Percentiles rank a stretch among this genome's conserved stretches.
Evolutionary conservation across 495 filamentous ascomycete genomes (phyloP).

Genomic region (Tuber magnatum): DNA sequence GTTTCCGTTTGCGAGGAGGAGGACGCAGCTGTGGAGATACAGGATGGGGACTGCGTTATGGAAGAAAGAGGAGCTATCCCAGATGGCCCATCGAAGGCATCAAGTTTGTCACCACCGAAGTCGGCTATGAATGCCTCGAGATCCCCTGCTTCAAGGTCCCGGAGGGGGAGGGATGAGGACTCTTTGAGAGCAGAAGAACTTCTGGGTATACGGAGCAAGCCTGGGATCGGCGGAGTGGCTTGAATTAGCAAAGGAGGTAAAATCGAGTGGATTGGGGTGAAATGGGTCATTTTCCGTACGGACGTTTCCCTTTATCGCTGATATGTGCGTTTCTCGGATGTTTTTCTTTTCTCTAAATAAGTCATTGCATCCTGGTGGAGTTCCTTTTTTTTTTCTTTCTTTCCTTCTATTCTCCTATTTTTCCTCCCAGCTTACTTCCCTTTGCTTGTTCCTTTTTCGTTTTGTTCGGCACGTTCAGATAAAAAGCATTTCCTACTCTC

Average conservation of each 20-base stretch:
- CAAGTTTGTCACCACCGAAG: not conserved
- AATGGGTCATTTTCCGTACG: not conserved
- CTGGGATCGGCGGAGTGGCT: not conserved
- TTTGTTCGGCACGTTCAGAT: not conserved
- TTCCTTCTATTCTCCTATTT: not conserved
- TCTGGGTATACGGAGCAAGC: not conserved
- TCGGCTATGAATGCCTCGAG: not conserved
- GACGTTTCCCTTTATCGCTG: not conserved
- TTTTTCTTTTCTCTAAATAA: not conserved
- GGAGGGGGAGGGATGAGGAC: not conserved
- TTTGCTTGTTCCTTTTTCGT: not conserved
- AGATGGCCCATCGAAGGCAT: not conserved
- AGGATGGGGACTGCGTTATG: slow-evolving; percentile 1
- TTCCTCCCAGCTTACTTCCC: not conserved
- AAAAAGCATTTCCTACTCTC: not conserved
- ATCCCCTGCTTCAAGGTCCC: not conserved
- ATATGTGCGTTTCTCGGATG: not conserved
- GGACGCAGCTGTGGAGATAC: not conserved
- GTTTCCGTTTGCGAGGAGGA: not conserved
- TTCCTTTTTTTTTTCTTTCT: not conserved
- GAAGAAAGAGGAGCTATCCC: not conserved
- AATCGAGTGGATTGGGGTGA: not conserved
- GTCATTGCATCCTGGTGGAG: not conserved
- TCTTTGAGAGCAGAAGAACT: not conserved
- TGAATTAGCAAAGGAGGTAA: not conserved